These are phyloP conservation scores for Scutellaria galericulata DNA, from an alignment of 257 asterid genomes.

Conservation along the genomic window DNA sequence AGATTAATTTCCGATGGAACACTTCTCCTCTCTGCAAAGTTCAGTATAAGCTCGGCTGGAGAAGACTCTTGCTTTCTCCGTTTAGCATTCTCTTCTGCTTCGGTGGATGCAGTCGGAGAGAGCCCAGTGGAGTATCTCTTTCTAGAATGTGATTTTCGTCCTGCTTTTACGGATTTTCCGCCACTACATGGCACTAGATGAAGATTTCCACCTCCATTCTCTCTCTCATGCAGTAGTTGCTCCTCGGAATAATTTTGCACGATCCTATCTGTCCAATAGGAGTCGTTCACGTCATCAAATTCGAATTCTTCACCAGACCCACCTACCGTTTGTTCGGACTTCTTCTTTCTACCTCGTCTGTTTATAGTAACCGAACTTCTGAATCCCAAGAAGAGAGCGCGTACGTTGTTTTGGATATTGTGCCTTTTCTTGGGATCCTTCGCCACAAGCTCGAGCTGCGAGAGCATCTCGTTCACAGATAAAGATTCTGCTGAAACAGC, in stretches of 20 bases:
- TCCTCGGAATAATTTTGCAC: conserved; percentile 76
- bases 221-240: conserved; percentile 59
- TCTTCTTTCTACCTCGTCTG: conserved; percentile 64
- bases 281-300: conserved; percentile 87
- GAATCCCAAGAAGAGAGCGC: conserved; percentile 63
- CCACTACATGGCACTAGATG: conserved; percentile 40
- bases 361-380: conserved; percentile 64
- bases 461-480: conserved; percentile 62
- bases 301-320: conserved; percentile 81
- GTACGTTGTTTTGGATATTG: conserved; percentile 35
- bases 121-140: conserved; percentile 60
- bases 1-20: conserved; percentile 79
- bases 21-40: conserved; percentile 60
- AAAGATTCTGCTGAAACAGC: conserved; percentile 52
- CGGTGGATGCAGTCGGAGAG: conserved; percentile 42
- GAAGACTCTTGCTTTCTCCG: conserved; percentile 60
- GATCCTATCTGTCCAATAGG: conserved; percentile 87
- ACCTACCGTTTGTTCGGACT: conserved; percentile 44
- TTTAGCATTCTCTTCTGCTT: conserved; percentile 50
- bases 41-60: conserved; percentile 87
- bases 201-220: conserved; percentile 44
- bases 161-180: conserved; percentile 51
- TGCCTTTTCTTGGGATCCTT: conserved; percentile 58
- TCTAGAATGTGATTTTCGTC: conserved; percentile 60
- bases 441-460: conserved; percentile 71